phyloP scores from a whole-genome alignment of 345 rosid species.

The Microcos paniculata region DNA sequence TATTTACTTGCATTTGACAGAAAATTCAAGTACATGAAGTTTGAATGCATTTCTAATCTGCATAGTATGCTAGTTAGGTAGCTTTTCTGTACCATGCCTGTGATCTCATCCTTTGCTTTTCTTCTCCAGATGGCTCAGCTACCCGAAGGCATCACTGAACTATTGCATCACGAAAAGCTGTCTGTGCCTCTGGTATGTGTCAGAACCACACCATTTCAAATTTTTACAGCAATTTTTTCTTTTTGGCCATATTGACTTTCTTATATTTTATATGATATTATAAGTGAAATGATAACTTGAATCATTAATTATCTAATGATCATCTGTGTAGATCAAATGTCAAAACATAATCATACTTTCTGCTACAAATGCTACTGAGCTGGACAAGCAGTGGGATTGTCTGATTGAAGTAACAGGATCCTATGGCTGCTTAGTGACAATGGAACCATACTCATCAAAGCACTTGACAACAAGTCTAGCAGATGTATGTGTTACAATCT shows the following conservation, averaged over 20 bases:
- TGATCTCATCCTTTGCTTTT: slow-evolving; percentile 25
- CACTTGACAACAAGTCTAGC: slow-evolving; percentile 49
- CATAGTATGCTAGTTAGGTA: background rate
- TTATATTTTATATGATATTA: background rate
- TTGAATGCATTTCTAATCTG: background rate
- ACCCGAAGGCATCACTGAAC: slow-evolving; percentile 94
- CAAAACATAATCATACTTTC: slow-evolving; percentile 71
- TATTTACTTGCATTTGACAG: background rate
- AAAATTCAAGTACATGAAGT: slow-evolving; percentile 9
- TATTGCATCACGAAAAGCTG: slow-evolving; percentile 85
- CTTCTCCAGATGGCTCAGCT: slow-evolving; percentile 85
- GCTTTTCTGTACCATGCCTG: slow-evolving; percentile 13
- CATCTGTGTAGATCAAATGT: slow-evolving; percentile 69
- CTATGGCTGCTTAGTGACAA: slow-evolving; percentile 42
- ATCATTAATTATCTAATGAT: background rate
- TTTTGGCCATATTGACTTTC: background rate
- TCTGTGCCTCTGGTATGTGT: slow-evolving; percentile 79
- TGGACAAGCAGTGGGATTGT: slow-evolving; percentile 84
- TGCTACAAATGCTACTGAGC: slow-evolving; percentile 72
- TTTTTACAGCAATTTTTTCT: background rate
- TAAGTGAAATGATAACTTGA: background rate
- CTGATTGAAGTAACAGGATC: slow-evolving; percentile 55
- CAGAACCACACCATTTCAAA: slow-evolving; percentile 14
- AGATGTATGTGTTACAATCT: slow-evolving; percentile 49
- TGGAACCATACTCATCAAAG: slow-evolving; percentile 57